phyloP scores from a whole-genome alignment of 2,329 filamentous ascomycete genomes.

The Monosporascus cannonballus region DNA sequence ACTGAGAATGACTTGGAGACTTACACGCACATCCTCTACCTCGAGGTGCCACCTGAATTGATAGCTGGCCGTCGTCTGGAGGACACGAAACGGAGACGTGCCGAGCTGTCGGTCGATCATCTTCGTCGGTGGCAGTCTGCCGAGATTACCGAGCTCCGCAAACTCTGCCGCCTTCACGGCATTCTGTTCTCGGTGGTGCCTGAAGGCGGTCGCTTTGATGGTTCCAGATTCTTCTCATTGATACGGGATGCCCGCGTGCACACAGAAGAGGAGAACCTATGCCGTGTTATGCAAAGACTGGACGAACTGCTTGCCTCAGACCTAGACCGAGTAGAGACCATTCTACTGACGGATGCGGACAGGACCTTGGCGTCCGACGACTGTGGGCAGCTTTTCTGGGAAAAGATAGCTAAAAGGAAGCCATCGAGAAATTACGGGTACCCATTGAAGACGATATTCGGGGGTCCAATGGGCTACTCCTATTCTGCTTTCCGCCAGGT shows the following conservation, averaged over 20 bases:
- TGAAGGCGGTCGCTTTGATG: not conserved
- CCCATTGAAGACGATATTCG: conserved; percentile 41
- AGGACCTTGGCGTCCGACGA: conserved; percentile 47
- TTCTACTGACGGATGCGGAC: conserved; percentile 54
- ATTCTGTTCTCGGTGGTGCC: conserved; percentile 39
- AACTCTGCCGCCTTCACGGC: conserved; percentile 34
- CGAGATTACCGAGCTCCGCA: conserved; percentile 37
- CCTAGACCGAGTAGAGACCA: conserved; percentile 27
- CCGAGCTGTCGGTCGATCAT: conserved; percentile 26
- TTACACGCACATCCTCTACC: conserved; percentile 55
- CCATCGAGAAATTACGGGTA: not conserved
- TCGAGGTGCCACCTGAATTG: conserved; percentile 33
- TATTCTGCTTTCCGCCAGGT: conserved; percentile 51
- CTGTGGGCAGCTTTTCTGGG: conserved; percentile 29
- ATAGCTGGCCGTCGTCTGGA: conserved; percentile 30
- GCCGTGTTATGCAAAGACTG: conserved; percentile 22
- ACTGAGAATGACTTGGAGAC: conserved; percentile 38
- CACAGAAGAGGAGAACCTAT: conserved; percentile 32
- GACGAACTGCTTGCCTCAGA: conserved; percentile 24
- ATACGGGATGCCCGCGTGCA: conserved; percentile 33
- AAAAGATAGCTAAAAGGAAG: not conserved
- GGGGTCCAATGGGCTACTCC: conserved; percentile 39
- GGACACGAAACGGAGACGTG: conserved; percentile 33
- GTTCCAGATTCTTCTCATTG: conserved; percentile 17
- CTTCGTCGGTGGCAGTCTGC: conserved; percentile 40